Conservation (phyloP, 768 basidiomycete species). For the Suillus americanus region DNA sequence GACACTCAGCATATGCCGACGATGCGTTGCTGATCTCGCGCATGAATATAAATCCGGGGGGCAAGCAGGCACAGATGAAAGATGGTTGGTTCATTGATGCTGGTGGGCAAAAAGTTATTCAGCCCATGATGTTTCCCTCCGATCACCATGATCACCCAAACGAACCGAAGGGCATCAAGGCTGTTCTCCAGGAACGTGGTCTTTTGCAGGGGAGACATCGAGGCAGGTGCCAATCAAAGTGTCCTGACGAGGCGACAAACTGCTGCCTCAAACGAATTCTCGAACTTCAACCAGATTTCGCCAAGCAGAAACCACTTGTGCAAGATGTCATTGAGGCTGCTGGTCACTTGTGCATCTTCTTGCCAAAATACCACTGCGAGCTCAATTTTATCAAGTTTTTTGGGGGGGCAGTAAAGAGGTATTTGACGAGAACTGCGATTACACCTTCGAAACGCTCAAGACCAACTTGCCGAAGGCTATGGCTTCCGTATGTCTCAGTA, state of each 20-base stretch:
- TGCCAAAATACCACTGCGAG: slow-evolving; percentile 30
- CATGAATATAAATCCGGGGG: slow-evolving; percentile 27
- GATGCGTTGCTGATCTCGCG: slow-evolving; percentile 17
- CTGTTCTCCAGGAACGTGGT: slow-evolving; percentile 28
- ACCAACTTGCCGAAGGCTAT: slow-evolving; percentile 24
- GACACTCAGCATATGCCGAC: slow-evolving; percentile 24
- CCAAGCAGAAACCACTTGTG: slow-evolving; percentile 22
- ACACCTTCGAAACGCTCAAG: slow-evolving; percentile 25
- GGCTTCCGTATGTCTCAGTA: slow-evolving; percentile 10
- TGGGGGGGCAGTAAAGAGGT: slow-evolving; percentile 31
- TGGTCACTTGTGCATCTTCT: slow-evolving; percentile 31
- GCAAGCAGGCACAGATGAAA: slow-evolving; percentile 27
- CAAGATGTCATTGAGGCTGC: slow-evolving; percentile 20
- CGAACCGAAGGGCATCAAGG: slow-evolving; percentile 34
- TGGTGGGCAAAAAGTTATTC: slow-evolving; percentile 22
- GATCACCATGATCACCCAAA: slow-evolving; percentile 31
- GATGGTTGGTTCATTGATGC: slow-evolving; percentile 30
- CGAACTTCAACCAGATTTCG: slow-evolving; percentile 26
- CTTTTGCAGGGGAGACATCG: slow-evolving; percentile 17
- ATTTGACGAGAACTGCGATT: slow-evolving; percentile 24
- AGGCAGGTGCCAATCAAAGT: slow-evolving; percentile 5
- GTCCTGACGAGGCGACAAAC: not conserved
- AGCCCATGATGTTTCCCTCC: slow-evolving; percentile 34
- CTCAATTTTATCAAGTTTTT: slow-evolving; percentile 23
- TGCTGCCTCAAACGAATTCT: slow-evolving; percentile 34